Conservation (phyloP, 73 alveolate species). For the Diophrys appendiculata region DNA sequence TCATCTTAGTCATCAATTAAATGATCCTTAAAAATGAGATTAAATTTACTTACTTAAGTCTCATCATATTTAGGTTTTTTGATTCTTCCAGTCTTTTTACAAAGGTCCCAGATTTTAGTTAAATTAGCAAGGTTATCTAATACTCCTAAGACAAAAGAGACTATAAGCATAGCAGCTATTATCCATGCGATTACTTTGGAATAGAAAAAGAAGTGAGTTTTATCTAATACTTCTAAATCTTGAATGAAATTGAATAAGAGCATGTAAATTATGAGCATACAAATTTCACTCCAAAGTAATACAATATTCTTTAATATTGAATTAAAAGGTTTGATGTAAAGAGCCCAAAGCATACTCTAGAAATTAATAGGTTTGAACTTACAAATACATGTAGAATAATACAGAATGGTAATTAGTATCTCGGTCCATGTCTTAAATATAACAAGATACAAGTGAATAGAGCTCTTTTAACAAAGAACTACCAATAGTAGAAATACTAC, state of each 20-base stretch:
- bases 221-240: not conserved
- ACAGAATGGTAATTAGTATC: not conserved
- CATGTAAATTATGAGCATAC: not conserved
- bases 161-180: not conserved
- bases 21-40: not conserved
- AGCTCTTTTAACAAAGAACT: constrained; percentile 8
- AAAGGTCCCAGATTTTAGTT: not conserved
- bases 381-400: not conserved
- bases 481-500: constrained; percentile 20
- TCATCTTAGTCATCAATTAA: not conserved
- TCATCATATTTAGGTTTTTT: not conserved
- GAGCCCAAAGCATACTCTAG: constrained; percentile 9
- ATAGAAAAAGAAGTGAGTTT: not conserved
- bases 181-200: not conserved
- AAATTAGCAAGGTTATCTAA: not conserved
- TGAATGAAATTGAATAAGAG: not conserved
- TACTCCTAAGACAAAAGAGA: not conserved
- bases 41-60: not conserved
- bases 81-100: not conserved
- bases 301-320: not conserved
- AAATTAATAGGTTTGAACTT: not conserved
- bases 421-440: not conserved
- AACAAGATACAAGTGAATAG: constrained; percentile 2
- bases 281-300: not conserved
- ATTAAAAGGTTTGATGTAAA: constrained; percentile 19